Evolutionary conservation across 768 basidiomycete genomes (phyloP).

Genomic region (Vishniacozyma victoriae): DNA sequence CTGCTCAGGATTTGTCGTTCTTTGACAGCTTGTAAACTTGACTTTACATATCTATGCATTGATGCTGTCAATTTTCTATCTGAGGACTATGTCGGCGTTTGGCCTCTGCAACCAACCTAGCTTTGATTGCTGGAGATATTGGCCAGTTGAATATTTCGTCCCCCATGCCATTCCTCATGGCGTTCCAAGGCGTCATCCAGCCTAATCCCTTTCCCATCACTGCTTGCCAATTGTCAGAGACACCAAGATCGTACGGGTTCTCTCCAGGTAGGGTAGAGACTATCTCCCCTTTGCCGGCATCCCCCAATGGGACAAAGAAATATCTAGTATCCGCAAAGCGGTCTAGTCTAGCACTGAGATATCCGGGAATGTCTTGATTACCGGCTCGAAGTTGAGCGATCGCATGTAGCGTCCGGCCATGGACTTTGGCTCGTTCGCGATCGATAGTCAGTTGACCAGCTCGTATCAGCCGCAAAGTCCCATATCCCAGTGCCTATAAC

Average conservation of each 20-base stretch:
- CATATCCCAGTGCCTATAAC: slow-evolving; percentile 21
- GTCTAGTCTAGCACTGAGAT: slow-evolving; percentile 4
- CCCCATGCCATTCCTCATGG: slow-evolving; percentile 9
- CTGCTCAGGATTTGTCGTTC: slow-evolving; percentile 78
- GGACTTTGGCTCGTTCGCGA: slow-evolving; percentile 15
- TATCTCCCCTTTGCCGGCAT: background rate
- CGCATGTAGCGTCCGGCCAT: slow-evolving; percentile 8
- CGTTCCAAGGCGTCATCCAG: slow-evolving; percentile 33
- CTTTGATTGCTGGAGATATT: slow-evolving; percentile 6
- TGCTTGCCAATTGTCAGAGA: slow-evolving; percentile 21
- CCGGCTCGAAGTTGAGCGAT: background rate
- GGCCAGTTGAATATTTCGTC: slow-evolving; percentile 31
- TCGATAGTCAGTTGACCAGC: slow-evolving; percentile 32
- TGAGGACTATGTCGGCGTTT: no score
- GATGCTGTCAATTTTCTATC: no score
- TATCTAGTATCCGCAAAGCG: slow-evolving; percentile 9
- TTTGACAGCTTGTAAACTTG: slow-evolving; percentile 74
- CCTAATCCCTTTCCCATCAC: slow-evolving; percentile 25
- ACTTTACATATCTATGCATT: no score
- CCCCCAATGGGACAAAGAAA: slow-evolving; percentile 20
- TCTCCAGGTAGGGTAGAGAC: slow-evolving; percentile 13
- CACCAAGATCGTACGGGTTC: slow-evolving; percentile 29
- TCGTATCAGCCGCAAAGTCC: slow-evolving; percentile 15
- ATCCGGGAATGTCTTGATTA: slow-evolving; percentile 9
- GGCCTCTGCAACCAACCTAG: slow-evolving; percentile 5